Percentiles rank a stretch among this genome's conserved stretches.
Evolutionary conservation across 495 filamentous ascomycete genomes (phyloP).

Genomic region (Hypoxylon lenormandii): DNA sequence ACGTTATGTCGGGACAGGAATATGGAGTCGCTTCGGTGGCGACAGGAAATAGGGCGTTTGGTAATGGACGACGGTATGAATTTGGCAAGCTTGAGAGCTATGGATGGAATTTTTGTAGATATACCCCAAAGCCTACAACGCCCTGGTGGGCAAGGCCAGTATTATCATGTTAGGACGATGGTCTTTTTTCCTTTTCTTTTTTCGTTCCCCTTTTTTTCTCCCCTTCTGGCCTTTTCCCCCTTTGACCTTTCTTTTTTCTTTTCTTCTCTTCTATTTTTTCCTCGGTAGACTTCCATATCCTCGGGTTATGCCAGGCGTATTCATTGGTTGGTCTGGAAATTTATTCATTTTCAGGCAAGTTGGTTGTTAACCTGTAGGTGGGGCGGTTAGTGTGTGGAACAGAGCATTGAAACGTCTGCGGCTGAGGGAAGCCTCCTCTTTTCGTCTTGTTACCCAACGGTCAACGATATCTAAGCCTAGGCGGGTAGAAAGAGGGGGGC

Average conservation of each 20-base stretch:
- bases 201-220: not conserved
- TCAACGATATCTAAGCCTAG: constrained; percentile 17
- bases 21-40: constrained; percentile 48
- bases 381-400: constrained; percentile 18
- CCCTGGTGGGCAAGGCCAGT: constrained; percentile 27
- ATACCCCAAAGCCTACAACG: constrained; percentile 40
- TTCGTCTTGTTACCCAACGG: constrained; percentile 20
- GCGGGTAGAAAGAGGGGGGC: too few relatives aligned
- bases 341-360: not conserved
- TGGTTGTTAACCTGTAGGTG: constrained; percentile 1
- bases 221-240: not conserved
- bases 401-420: constrained; percentile 22
- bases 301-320: not conserved
- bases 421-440: constrained; percentile 25
- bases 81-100: constrained; percentile 15
- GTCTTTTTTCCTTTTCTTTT: not conserved
- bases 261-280: not conserved
- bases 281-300: not conserved
- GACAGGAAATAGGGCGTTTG: constrained; percentile 44
- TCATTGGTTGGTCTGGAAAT: not conserved
- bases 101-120: constrained; percentile 38
- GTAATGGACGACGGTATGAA: constrained; percentile 23
- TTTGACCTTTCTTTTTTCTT: constrained; percentile 9
- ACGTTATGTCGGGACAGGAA: constrained; percentile 47
- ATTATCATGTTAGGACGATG: constrained; percentile 21